Evolutionary conservation across 1,139 yeast species (phyloP).

Genomic region (Candida sojae): DNA sequence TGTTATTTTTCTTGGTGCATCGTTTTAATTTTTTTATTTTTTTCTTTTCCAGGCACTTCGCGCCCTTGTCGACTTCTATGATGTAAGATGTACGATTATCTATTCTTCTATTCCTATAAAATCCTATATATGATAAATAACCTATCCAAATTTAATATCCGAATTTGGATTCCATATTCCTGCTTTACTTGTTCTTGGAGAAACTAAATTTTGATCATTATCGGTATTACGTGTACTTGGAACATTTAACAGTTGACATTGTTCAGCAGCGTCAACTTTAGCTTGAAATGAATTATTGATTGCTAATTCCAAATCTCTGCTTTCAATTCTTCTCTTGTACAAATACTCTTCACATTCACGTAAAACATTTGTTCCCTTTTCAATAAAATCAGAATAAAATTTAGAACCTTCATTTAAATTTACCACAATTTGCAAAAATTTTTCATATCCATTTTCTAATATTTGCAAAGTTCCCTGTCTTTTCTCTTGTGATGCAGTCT

Average conservation of each 20-base stretch:
- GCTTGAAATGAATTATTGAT: conserved; percentile 3
- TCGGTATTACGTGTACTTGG: neutral
- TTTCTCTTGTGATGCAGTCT: conserved; percentile 27
- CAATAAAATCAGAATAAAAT: conserved; percentile 67
- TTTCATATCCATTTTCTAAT: conserved; percentile 54
- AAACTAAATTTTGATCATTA: conserved; percentile 4
- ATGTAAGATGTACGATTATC: neutral
- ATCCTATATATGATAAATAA: neutral
- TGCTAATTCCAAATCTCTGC: conserved; percentile 22
- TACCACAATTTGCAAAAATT: conserved; percentile 55
- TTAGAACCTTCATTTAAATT: conserved; percentile 70
- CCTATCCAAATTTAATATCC: conserved; percentile 30
- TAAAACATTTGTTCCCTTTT: conserved; percentile 48
- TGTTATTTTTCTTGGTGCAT: no score
- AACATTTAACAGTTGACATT: neutral
- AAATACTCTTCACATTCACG: conserved; percentile 57
- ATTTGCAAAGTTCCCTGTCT: conserved; percentile 55
- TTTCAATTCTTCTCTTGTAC: conserved; percentile 54
- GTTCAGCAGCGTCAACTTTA: neutral
- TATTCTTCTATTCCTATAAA: neutral
- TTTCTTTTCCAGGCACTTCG: neutral
- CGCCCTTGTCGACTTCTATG: no score
- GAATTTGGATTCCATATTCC: conserved; percentile 35
- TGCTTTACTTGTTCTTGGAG: conserved; percentile 14
- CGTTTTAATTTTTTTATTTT: neutral